phyloP scores from a whole-genome alignment of 202 grass and related monocot species.

The Schoenoplectus triqueter region DNA sequence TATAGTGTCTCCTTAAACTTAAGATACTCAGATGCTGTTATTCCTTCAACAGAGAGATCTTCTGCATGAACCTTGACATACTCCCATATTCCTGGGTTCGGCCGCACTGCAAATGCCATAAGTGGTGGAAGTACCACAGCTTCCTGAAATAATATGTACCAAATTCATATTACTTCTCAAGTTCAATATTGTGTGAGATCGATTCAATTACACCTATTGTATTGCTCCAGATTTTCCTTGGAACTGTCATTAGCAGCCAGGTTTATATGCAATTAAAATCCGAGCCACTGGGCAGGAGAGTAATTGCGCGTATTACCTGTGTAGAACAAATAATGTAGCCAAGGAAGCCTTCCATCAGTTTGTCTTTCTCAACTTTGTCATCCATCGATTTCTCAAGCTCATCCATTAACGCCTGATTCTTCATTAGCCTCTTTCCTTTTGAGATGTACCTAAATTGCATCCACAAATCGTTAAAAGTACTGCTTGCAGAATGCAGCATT shows the following conservation, averaged over 20 bases:
- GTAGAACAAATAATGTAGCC: conserved; percentile 87
- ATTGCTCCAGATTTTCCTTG: neutral
- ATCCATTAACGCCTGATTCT: conserved; percentile 81
- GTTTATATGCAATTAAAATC: neutral
- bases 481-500: conserved; percentile 17
- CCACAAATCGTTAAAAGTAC: neutral
- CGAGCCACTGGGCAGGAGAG: neutral
- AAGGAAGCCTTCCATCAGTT: conserved; percentile 81
- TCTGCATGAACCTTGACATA: conserved; percentile 76
- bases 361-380: conserved; percentile 82
- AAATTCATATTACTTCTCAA: conserved; percentile 16
- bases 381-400: conserved; percentile 84
- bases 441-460: conserved; percentile 68
- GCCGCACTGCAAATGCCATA: conserved; percentile 77
- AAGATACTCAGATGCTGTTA: conserved; percentile 78
- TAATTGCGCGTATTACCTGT: conserved; percentile 50
- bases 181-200: neutral
- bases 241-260: neutral
- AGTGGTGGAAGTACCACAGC: conserved; percentile 85
- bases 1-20: conserved; percentile 91
- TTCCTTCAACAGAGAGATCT: conserved; percentile 75
- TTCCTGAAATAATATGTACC: conserved; percentile 51
- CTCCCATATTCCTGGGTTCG: conserved; percentile 94
- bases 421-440: conserved; percentile 82
- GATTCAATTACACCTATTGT: neutral